phyloP scores from a whole-genome alignment of 345 rosid genomes.

The Gossypium stocksii region DNA sequence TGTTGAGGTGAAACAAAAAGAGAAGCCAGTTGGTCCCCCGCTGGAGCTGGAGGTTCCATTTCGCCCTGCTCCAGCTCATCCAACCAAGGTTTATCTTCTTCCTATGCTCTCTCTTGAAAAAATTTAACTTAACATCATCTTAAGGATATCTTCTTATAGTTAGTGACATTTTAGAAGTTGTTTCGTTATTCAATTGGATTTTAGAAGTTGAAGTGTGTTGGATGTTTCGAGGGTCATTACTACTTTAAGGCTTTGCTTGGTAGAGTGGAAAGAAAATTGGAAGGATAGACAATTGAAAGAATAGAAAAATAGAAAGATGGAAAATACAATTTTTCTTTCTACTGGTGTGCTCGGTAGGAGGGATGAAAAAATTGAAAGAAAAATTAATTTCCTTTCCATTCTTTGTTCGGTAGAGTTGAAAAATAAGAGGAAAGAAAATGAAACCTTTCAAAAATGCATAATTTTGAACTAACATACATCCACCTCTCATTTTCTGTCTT shows the following conservation, averaged over 20 bases:
- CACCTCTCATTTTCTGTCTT: no score
- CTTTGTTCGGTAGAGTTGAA: no score
- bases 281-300: no score
- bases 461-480: no score
- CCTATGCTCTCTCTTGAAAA: slow-evolving; percentile 5
- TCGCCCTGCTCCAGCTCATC: slow-evolving; percentile 75
- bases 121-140: not conserved
- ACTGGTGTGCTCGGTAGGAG: no score
- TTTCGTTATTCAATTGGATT: not conserved
- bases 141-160: not conserved
- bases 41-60: slow-evolving; percentile 84
- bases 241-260: not conserved
- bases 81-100: slow-evolving; percentile 51
- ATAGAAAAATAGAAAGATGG: no score
- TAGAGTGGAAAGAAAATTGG: no score
- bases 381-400: no score
- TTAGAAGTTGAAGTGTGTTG: not conserved
- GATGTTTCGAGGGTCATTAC: not conserved
- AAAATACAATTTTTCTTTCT: no score
- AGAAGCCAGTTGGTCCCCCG: slow-evolving; percentile 91
- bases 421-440: no score
- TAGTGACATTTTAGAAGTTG: not conserved
- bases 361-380: no score
- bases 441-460: no score
- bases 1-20: slow-evolving; percentile 62